These are phyloP conservation scores for Aeschynomene evenia DNA, from an alignment of 306 rosid species.

Conservation along the genomic window DNA sequence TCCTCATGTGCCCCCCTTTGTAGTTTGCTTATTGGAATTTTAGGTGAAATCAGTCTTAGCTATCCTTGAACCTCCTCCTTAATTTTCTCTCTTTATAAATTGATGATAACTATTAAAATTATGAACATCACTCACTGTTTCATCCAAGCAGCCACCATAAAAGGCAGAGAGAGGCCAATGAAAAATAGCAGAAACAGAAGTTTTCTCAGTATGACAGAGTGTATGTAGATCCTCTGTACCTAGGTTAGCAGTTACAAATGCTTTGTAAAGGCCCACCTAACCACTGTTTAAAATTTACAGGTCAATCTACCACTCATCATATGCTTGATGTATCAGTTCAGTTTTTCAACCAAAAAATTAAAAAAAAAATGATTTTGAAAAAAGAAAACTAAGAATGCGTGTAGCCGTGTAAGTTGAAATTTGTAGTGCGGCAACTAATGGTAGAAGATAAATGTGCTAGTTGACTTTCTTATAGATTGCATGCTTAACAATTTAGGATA, in stretches of 20 bases:
- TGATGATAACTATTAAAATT: not conserved
- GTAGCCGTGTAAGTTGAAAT: conserved; percentile 13
- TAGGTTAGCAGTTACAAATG: conserved; percentile 2
- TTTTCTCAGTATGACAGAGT: not conserved
- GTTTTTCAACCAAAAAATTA: not conserved
- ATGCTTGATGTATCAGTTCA: not conserved
- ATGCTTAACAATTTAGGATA: not conserved
- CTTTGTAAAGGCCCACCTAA: conserved; percentile 28
- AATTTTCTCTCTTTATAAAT: not conserved
- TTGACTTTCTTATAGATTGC: conserved; percentile 34
- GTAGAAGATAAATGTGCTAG: conserved; percentile 15
- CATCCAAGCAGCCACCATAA: conserved; percentile 21
- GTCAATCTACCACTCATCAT: not conserved
- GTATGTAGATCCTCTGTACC: conserved; percentile 35
- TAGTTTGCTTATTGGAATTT: conserved; percentile 36
- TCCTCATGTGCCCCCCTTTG: conserved; percentile 37
- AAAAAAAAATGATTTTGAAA: too few species aligned
- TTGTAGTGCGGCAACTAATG: conserved; percentile 21
- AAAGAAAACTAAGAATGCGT: not conserved
- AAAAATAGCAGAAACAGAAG: conserved; percentile 26
- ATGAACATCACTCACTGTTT: conserved; percentile 28
- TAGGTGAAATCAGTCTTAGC: conserved; percentile 2
- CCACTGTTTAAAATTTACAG: not conserved
- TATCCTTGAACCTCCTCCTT: not conserved
- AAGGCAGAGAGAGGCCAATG: not conserved